Conservation (phyloP, 2,329 filamentous ascomycete genomes). For the Fusarium succisae region DNA sequence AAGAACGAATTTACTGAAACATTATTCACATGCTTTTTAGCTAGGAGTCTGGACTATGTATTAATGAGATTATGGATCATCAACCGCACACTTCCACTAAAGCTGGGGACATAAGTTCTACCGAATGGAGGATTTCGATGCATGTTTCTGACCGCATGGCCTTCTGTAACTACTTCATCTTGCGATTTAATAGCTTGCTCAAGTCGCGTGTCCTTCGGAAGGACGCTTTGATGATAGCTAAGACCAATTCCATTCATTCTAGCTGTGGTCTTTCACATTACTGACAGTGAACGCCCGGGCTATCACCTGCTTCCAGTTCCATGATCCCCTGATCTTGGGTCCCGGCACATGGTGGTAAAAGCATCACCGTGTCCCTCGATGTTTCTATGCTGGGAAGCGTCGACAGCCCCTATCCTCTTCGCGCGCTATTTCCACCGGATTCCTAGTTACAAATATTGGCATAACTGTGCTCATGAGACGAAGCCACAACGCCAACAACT, state of each 20-base stretch:
- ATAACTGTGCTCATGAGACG: constrained; percentile 27
- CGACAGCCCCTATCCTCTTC: not conserved
- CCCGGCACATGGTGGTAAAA: not conserved
- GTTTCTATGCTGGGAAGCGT: not conserved
- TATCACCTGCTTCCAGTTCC: not conserved
- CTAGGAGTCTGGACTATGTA: not conserved
- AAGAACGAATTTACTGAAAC: not conserved
- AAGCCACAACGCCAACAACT: constrained; percentile 29
- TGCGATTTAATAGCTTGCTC: not conserved
- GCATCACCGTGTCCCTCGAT: not conserved
- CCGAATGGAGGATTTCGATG: not conserved
- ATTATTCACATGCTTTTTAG: not conserved
- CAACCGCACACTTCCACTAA: not conserved
- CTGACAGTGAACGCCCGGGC: not conserved
- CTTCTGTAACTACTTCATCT: not conserved
- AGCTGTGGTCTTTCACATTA: constrained; percentile 20
- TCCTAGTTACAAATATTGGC: constrained; percentile 27
- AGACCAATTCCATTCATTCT: constrained; percentile 34
- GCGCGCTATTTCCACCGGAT: not conserved
- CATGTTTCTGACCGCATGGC: not conserved
- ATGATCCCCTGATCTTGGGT: not conserved
- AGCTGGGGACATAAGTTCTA: not conserved
- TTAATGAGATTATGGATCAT: not conserved
- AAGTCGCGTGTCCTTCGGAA: not conserved
- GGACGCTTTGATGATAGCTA: not conserved